Percentiles rank a stretch among this genome's conserved stretches.
phyloP scores from a whole-genome alignment of 202 grass and related monocot genomes.

The Bolboschoenoplectus hybrid region DNA sequence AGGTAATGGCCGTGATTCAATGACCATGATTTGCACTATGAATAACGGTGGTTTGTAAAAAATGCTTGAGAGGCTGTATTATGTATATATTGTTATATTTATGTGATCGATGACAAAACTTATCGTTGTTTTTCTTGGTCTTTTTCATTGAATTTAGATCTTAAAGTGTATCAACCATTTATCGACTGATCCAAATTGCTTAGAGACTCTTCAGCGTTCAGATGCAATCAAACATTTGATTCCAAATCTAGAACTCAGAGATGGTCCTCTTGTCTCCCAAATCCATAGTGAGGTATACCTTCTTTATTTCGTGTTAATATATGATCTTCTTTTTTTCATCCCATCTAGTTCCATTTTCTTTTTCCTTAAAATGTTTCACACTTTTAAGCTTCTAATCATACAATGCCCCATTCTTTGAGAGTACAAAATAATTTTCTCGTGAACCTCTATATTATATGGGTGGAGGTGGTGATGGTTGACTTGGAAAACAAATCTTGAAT shows the following conservation, averaged over 20 bases:
- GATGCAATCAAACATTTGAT: constrained; percentile 99
- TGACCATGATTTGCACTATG: background rate
- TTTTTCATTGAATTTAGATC: constrained; percentile 59
- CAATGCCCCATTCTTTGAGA: background rate
- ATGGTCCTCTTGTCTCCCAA: constrained; percentile 84
- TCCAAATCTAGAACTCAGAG: constrained; percentile 92
- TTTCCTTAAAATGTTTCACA: background rate
- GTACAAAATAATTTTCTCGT: background rate
- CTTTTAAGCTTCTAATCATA: background rate
- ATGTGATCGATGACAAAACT: constrained; percentile 25
- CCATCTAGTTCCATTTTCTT: background rate
- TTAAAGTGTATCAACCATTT: constrained; percentile 98
- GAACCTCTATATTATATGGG: background rate
- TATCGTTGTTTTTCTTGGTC: background rate
- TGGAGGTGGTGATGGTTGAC: background rate
- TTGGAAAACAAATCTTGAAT: background rate
- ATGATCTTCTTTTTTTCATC: background rate
- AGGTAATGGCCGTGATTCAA: background rate
- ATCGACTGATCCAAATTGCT: constrained; percentile 95
- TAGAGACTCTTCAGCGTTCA: constrained; percentile 93
- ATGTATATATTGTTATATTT: constrained; percentile 20
- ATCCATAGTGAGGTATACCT: constrained; percentile 83
- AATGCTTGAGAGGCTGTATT: constrained; percentile 1
- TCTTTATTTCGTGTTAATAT: background rate
- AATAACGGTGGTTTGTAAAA: background rate